Evolutionary conservation across 202 grass and related monocot species (phyloP), one percentile per base, ranked within the genome.

Genomic region (Hordeum pubiflorum): DNA sequence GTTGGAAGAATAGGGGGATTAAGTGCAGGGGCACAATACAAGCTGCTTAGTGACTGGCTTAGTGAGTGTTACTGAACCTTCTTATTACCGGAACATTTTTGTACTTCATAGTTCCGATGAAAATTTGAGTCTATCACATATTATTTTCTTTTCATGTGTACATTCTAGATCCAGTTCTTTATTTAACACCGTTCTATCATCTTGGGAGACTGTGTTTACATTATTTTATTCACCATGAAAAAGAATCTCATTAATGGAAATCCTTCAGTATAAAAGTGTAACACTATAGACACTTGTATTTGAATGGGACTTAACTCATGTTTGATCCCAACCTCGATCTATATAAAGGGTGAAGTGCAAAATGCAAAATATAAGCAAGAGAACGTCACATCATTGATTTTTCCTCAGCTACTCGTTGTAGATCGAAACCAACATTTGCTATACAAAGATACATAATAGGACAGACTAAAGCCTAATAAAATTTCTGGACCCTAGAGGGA

Each of bases 11-110:
- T 37, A 57, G 94, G 91, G 52, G 87, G 84, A 41, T 81, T 97
- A 82, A 91, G 79, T 86, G 81, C 80, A 69, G 94, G 94, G 85
- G 26, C 94, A 71, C 81, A 94, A 60, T 97, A 90, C 82, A 94
- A 87, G 76, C 86, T 84, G 77, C 71, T 85, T 65, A 56, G 94
- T 97, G 68, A 93, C 44, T 48, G 13, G 44, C 44, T 48, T 48
- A 48, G 44, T 48, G 44, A 48, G 94, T 91, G 32, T 68, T 76
- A 85, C 33, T 74, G 46, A 69, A 26, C 65, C 66, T 69, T 69
- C 17, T 37, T 38, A 21, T 39, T 21, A 12, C 20, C 2, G 13
- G 21, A 69, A 69, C 4, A 12, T 1, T 69, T 69, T 41, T 41
- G 7, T 22, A n/a, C 20, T 43, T 69, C 11, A 24, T 23, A 1